phyloP scores from a whole-genome alignment of 495 filamentous ascomycete species.

The Aspergillus bertholletiae region DNA sequence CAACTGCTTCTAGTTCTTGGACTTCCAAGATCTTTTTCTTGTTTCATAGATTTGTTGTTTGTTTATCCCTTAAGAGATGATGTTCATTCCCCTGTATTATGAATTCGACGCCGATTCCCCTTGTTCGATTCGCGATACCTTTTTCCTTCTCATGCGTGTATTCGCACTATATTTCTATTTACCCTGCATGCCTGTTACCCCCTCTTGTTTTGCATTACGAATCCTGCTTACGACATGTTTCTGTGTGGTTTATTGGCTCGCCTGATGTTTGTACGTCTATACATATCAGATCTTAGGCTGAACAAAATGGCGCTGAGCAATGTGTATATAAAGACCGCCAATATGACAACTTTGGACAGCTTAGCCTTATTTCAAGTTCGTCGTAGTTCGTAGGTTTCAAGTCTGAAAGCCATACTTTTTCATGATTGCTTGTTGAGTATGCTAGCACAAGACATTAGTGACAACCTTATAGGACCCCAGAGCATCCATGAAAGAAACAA shows the following conservation, averaged over 20 bases:
- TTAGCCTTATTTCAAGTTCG: too few species aligned
- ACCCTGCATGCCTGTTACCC: conserved; percentile 1
- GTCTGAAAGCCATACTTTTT: too few species aligned
- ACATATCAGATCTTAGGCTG: neutral
- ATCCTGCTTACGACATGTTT: conserved; percentile 16
- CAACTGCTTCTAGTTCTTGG: conserved; percentile 69
- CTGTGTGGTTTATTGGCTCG: conserved; percentile 5
- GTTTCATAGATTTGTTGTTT: conserved; percentile 7
- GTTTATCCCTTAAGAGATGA: conserved; percentile 23
- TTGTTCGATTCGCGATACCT: conserved; percentile 17
- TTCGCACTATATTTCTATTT: conserved; percentile 8
- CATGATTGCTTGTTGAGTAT: too few species aligned
- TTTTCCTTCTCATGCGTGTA: conserved; percentile 15
- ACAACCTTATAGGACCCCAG: too few species aligned
- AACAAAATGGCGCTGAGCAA: neutral
- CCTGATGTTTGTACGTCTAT: conserved; percentile 13
- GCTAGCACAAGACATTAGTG: too few species aligned
- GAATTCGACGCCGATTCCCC: conserved; percentile 43
- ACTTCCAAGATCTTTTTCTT: conserved; percentile 6
- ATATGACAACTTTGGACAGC: neutral
- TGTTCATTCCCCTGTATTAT: conserved; percentile 53
- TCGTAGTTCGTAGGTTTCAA: too few species aligned
- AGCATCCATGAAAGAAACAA: too few species aligned
- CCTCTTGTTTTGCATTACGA: conserved; percentile 12
- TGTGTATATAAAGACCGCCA: neutral